Conservation (phyloP, 371 early-diverging fungal species). For the Apophysomyces variabilis region DNA sequence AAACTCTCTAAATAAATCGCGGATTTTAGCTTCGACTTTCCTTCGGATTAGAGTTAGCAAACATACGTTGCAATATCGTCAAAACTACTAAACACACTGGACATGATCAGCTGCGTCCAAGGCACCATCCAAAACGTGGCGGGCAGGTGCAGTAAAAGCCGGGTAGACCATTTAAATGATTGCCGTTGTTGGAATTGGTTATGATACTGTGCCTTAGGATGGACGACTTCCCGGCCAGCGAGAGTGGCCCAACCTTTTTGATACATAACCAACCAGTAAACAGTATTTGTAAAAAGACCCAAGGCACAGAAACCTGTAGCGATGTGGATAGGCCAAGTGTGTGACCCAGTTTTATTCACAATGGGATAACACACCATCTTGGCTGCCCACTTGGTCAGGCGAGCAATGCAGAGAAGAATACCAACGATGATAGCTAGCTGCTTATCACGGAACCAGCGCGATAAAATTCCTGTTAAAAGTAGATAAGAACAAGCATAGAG, state of each 20-base stretch:
- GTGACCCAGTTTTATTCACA: constrained; percentile 25
- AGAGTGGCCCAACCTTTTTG: constrained; percentile 34
- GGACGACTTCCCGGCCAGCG: constrained; percentile 37
- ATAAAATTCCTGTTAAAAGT: constrained; percentile 31
- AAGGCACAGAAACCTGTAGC: constrained; percentile 45
- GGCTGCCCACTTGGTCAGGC: constrained; percentile 45
- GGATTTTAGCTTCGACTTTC: neutral
- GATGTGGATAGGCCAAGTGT: constrained; percentile 38
- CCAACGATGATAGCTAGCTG: constrained; percentile 46
- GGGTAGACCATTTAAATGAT: constrained; percentile 29
- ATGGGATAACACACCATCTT: constrained; percentile 51
- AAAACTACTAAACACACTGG: constrained; percentile 53
- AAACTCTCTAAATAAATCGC: constrained; percentile 31
- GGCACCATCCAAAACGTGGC: constrained; percentile 54
- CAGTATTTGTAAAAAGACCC: constrained; percentile 32
- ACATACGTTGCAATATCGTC: constrained; percentile 52
- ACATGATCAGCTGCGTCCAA: constrained; percentile 48
- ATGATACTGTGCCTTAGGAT: constrained; percentile 20
- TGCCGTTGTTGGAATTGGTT: constrained; percentile 13
- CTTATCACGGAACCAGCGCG: constrained; percentile 51
- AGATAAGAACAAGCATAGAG: neutral
- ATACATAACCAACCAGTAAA: constrained; percentile 46
- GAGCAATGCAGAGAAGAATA: constrained; percentile 34
- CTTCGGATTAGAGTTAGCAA: neutral
- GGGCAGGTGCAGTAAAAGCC: constrained; percentile 38